These are phyloP conservation scores for Talaromyces marneffei DNA, from an alignment of 2,329 filamentous ascomycete species.

Conservation along the genomic window DNA sequence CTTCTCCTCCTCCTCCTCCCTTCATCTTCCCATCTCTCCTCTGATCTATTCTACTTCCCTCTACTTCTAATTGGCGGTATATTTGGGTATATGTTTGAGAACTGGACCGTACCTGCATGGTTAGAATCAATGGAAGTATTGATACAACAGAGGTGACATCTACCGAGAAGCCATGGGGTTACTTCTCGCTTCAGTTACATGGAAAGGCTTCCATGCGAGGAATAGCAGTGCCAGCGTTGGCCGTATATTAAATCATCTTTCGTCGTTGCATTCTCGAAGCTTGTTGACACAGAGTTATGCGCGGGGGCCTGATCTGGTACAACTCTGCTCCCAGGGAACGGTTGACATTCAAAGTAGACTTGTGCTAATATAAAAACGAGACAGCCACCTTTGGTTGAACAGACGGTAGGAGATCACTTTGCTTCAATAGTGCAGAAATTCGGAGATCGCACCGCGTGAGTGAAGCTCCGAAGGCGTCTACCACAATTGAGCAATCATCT, in stretches of 20 bases:
- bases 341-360: not conserved
- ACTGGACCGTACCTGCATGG: not conserved
- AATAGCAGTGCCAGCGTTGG: not conserved
- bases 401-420: slow-evolving; percentile 45
- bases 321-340: not conserved
- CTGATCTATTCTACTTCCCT: not conserved
- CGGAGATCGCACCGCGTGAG: slow-evolving; percentile 50
- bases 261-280: slow-evolving; percentile 14
- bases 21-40: not conserved
- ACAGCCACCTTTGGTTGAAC: slow-evolving; percentile 43
- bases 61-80: not conserved
- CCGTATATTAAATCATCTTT: not conserved
- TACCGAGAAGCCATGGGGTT: not conserved
- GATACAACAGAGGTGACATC: not conserved
- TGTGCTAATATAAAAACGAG: not conserved
- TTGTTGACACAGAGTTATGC: slow-evolving; percentile 27
- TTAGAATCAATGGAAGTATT: not conserved
- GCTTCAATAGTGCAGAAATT: slow-evolving; percentile 36
- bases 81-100: not conserved
- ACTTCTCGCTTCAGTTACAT: not conserved
- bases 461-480: slow-evolving; percentile 12
- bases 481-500: not conserved
- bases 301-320: slow-evolving; percentile 27
- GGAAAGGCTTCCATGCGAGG: not conserved
- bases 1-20: not conserved